phyloP scores from a whole-genome alignment of 1,284 basidiomycete genomes.

The Ustilago nuda region DNA sequence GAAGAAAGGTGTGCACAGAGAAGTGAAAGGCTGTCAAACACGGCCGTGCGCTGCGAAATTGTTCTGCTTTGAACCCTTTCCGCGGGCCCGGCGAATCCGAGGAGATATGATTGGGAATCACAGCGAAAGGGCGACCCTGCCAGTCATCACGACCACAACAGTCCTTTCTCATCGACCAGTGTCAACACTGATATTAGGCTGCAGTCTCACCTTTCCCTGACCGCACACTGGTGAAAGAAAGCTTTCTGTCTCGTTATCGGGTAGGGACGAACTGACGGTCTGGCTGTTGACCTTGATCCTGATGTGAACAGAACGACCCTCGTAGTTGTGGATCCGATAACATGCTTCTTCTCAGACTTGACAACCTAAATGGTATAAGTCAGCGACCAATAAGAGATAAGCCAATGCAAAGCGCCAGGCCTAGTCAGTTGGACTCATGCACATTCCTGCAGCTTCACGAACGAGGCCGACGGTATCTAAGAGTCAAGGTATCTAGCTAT shows the following conservation, averaged over 20 bases:
- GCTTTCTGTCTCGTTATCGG: neutral
- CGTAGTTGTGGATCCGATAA: constrained; percentile 11
- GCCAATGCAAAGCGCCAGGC: neutral
- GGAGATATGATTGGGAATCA: constrained; percentile 15
- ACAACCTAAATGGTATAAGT: neutral
- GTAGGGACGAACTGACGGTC: neutral
- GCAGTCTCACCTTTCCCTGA: neutral
- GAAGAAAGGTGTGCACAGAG: neutral
- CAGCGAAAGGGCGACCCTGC: constrained; percentile 17
- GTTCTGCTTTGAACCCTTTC: neutral
- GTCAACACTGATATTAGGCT: constrained; percentile 11
- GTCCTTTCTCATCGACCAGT: constrained; percentile 16
- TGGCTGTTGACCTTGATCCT: neutral
- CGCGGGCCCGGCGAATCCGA: constrained; percentile 9
- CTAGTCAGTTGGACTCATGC: neutral
- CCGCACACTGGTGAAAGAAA: neutral
- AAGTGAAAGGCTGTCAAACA: constrained; percentile 32
- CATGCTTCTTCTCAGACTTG: constrained; percentile 7
- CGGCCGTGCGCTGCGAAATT: constrained; percentile 11
- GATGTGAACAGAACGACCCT: constrained; percentile 12
- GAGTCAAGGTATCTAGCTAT: constrained; percentile 14
- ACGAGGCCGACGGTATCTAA: neutral
- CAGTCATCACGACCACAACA: constrained; percentile 20
- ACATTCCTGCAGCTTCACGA: neutral
- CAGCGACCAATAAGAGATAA: constrained; percentile 1